Conservation (phyloP, 768 basidiomycete genomes). For the Suillus decipiens region DNA sequence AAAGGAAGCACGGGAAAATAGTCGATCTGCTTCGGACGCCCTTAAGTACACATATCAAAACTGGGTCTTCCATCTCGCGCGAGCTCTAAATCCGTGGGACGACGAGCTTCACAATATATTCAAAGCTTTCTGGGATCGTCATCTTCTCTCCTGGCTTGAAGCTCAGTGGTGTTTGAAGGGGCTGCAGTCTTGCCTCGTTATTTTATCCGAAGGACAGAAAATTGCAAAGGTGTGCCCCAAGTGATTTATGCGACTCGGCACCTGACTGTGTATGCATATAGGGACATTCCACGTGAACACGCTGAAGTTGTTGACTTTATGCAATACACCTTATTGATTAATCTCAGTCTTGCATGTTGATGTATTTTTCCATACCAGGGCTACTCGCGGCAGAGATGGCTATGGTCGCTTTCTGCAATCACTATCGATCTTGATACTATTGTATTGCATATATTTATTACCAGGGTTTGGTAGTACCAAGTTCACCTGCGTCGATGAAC, state of each 20-base stretch:
- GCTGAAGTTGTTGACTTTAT: no score
- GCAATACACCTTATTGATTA: no score
- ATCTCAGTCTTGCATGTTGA: no score
- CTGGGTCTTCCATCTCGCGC: not conserved
- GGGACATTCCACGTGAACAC: not conserved
- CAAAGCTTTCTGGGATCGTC: not conserved
- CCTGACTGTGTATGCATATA: not conserved
- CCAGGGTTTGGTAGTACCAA: no score
- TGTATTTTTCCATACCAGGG: no score
- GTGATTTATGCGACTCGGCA: not conserved
- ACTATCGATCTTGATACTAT: no score
- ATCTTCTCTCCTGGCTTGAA: not conserved
- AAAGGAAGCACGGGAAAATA: not conserved
- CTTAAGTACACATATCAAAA: not conserved
- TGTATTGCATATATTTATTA: no score
- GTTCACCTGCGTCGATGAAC: no score
- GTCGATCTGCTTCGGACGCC: not conserved
- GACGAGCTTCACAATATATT: not conserved
- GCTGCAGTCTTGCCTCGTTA: not conserved
- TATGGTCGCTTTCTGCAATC: no score
- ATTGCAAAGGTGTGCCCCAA: not conserved
- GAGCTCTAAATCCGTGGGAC: not conserved
- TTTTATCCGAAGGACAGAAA: no score
- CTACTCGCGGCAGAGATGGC: no score
- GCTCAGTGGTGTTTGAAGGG: not conserved